phyloP scores from a whole-genome alignment of 2,329 filamentous ascomycete genomes.

The Paraphoma sp. region DNA sequence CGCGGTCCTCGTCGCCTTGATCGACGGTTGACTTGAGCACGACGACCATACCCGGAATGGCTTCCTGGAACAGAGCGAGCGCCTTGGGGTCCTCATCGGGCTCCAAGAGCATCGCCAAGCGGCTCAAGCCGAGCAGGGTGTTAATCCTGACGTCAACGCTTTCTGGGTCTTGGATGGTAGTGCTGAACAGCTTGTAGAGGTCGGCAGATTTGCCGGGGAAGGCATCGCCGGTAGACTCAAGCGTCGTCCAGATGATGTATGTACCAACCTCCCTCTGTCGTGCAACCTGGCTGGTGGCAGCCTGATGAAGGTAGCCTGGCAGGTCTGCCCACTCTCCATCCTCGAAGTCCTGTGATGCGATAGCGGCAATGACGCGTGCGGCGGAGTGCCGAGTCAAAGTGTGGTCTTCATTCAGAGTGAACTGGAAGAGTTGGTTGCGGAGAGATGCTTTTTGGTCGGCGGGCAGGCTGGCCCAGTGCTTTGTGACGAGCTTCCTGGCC shows the following conservation, averaged over 20 bases:
- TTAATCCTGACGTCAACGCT: conserved; percentile 94
- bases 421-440: conserved; percentile 82
- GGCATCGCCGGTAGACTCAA: conserved; percentile 84
- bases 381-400: conserved; percentile 82
- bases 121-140: conserved; percentile 88
- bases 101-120: conserved; percentile 85
- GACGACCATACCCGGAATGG: conserved; percentile 86
- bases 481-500: conserved; percentile 79
- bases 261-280: conserved; percentile 87
- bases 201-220: conserved; percentile 82
- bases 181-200: conserved; percentile 82
- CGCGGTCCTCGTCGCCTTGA: conserved; percentile 81
- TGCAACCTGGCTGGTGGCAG: conserved; percentile 76
- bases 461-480: conserved; percentile 82
- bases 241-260: conserved; percentile 89
- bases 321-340: conserved; percentile 87
- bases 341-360: conserved; percentile 85
- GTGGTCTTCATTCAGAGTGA: conserved; percentile 79
- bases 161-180: conserved; percentile 87
- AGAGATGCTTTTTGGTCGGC: conserved; percentile 80
- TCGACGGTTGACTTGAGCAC: conserved; percentile 86
- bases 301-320: conserved; percentile 77
- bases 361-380: conserved; percentile 84
- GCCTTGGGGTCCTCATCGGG: conserved; percentile 81
- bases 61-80: conserved; percentile 76